These are phyloP conservation scores for Blastocystis hominis DNA, from an alignment of 352 stramenopile species.

Conservation along the genomic window DNA sequence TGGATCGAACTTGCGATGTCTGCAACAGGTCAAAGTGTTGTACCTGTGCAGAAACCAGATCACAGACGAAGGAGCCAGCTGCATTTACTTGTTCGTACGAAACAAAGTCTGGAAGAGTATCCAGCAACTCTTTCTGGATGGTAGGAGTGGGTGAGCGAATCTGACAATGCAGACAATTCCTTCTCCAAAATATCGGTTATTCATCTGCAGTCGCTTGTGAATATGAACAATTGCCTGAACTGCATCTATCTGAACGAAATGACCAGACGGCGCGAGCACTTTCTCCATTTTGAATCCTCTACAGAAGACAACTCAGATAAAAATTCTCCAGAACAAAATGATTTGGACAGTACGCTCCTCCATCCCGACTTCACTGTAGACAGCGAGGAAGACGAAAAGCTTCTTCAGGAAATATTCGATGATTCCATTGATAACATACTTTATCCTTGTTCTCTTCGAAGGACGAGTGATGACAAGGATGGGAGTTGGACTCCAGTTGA, in stretches of 20 bases:
- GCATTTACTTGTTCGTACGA: constrained; percentile 38
- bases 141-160: not conserved
- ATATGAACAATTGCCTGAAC: constrained; percentile 46
- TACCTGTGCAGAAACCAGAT: constrained; percentile 38
- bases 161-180: constrained; percentile 12
- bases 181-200: constrained; percentile 48
- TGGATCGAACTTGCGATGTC: not conserved
- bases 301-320: not conserved
- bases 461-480: constrained; percentile 17
- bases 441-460: not conserved
- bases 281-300: not conserved
- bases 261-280: not conserved
- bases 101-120: not conserved
- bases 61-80: constrained; percentile 23
- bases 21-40: constrained; percentile 3
- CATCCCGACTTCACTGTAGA: not conserved
- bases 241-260: constrained; percentile 52
- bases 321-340: not conserved
- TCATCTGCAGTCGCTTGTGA: constrained; percentile 11
- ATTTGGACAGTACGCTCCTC: not conserved
- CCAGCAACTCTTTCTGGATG: constrained; percentile 33
- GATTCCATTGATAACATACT: not conserved
- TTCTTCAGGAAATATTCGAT: constrained; percentile 36
- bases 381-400: not conserved
- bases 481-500: constrained; percentile 19